These are phyloP conservation scores for Russula dissimulans DNA, from an alignment of 768 basidiomycete genomes.

Conservation along the genomic window DNA sequence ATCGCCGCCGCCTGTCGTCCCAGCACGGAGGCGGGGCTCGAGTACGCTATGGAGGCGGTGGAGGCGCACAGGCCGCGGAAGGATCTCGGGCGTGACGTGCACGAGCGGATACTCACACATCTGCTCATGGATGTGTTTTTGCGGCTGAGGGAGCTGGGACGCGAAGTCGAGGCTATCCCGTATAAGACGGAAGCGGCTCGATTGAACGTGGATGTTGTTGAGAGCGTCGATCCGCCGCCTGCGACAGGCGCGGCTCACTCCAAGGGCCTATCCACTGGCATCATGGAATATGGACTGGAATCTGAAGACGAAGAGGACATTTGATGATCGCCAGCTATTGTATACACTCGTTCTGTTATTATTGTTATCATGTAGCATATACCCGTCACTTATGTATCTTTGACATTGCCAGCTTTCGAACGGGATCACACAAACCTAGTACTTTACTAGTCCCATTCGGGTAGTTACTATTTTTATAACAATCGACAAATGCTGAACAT, in stretches of 20 bases:
- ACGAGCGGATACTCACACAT: background rate
- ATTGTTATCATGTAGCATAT: background rate
- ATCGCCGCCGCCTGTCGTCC: conserved; percentile 1
- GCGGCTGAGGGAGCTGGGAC: conserved; percentile 2
- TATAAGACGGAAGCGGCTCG: conserved; percentile 14
- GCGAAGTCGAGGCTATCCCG: conserved; percentile 13
- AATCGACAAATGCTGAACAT: no score
- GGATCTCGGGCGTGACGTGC: background rate
- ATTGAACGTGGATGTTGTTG: conserved; percentile 10
- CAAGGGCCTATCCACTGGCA: background rate
- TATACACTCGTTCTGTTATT: background rate
- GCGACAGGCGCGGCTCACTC: background rate
- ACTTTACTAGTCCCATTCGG: no score
- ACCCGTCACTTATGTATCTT: background rate
- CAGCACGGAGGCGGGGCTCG: background rate
- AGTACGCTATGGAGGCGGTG: conserved; percentile 9
- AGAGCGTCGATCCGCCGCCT: conserved; percentile 3
- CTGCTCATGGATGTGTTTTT: conserved; percentile 14
- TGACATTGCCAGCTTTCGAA: background rate
- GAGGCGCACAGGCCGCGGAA: conserved; percentile 6
- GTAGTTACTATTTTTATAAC: no score
- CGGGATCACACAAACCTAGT: no score
- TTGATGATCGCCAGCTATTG: background rate
- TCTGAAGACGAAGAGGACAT: background rate
- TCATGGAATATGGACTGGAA: background rate